phyloP scores from a whole-genome alignment of 1,284 basidiomycete genomes.

The Xerocomus nothofagi region DNA sequence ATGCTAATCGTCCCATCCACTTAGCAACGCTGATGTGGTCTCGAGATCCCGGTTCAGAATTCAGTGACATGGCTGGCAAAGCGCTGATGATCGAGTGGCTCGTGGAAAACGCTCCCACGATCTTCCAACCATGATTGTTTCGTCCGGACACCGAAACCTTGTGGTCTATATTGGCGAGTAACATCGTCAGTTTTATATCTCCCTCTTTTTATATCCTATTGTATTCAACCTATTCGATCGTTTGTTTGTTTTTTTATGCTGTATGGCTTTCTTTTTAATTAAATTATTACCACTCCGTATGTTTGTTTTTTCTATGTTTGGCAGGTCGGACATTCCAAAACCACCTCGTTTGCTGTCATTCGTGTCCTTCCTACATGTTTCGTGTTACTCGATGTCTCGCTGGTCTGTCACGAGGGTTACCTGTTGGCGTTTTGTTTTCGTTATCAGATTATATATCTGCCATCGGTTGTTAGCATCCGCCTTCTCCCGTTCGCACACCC shows the following conservation, averaged over 20 bases:
- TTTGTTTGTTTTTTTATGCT: slow-evolving; percentile 4
- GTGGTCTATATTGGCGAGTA: background rate
- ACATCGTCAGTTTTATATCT: background rate
- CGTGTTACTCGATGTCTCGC: too few species aligned
- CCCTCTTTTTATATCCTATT: slow-evolving; percentile 24
- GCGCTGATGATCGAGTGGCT: slow-evolving; percentile 90
- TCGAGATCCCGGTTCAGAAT: slow-evolving; percentile 83
- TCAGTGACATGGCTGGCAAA: slow-evolving; percentile 96
- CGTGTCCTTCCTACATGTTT: too few species aligned
- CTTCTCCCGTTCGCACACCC: too few species aligned
- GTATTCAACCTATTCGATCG: slow-evolving; percentile 22
- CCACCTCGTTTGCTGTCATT: slow-evolving; percentile 2
- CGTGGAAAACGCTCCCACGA: slow-evolving; percentile 79
- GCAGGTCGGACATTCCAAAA: slow-evolving; percentile 3
- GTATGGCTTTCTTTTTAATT: slow-evolving; percentile 15
- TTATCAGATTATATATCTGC: too few species aligned
- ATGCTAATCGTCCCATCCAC: slow-evolving; percentile 9
- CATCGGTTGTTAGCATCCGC: too few species aligned
- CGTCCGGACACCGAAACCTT: too few species aligned
- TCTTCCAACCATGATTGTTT: slow-evolving; percentile 42
- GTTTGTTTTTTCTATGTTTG: slow-evolving; percentile 2
- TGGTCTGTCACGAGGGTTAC: too few species aligned
- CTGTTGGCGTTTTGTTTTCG: too few species aligned
- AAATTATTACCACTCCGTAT: slow-evolving; percentile 24
- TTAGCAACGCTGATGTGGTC: slow-evolving; percentile 93